A percentile compares a stretch with the other conserved stretches of the same genome.
phyloP scores from a whole-genome alignment of 208 protist genomes.

The Leishmania tarentolae region DNA sequence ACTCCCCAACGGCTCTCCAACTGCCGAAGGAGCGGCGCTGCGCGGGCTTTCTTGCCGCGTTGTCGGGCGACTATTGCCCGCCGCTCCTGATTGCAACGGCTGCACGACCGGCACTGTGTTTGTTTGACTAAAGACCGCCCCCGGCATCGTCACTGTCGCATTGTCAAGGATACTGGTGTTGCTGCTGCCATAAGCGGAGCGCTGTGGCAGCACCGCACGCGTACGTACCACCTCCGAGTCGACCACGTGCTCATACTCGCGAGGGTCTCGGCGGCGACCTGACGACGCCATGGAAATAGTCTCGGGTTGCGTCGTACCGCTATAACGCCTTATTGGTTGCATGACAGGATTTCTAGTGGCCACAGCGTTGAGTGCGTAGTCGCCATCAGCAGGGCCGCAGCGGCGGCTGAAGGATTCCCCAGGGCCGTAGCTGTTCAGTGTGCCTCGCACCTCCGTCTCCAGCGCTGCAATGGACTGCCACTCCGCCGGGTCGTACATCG shows the following conservation, averaged over 20 bases:
- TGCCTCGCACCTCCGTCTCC: slow-evolving; percentile 61
- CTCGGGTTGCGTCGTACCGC: not conserved
- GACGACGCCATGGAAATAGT: slow-evolving; percentile 13
- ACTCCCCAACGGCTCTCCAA: not conserved
- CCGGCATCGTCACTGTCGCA: not conserved
- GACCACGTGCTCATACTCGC: slow-evolving; percentile 27
- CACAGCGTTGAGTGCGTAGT: slow-evolving; percentile 8
- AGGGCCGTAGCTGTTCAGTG: slow-evolving; percentile 36
- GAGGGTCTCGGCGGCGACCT: slow-evolving; percentile 21
- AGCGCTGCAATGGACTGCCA: slow-evolving; percentile 56
- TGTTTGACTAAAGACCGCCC: slow-evolving; percentile 1
- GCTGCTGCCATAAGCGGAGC: not conserved
- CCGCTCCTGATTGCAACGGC: not conserved
- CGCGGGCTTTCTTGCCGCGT: slow-evolving; percentile 9
- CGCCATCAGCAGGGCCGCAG: slow-evolving; percentile 7
- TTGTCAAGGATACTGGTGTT: not conserved
- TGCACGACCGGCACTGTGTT: slow-evolving; percentile 1
- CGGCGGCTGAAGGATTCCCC: slow-evolving; percentile 29
- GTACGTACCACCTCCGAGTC: slow-evolving; percentile 13
- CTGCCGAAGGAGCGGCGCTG: not conserved
- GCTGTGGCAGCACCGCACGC: not conserved
- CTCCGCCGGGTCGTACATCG: slow-evolving; percentile 60
- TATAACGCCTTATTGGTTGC: not conserved
- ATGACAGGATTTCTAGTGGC: slow-evolving; percentile 11
- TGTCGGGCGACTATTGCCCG: slow-evolving; percentile 13